A percentile compares a stretch with the other conserved stretches of the same genome.
These are phyloP conservation scores for Sugiyamaella sp. DNA, from an alignment of 1,139 yeast genomes.

Conservation along the genomic window DNA sequence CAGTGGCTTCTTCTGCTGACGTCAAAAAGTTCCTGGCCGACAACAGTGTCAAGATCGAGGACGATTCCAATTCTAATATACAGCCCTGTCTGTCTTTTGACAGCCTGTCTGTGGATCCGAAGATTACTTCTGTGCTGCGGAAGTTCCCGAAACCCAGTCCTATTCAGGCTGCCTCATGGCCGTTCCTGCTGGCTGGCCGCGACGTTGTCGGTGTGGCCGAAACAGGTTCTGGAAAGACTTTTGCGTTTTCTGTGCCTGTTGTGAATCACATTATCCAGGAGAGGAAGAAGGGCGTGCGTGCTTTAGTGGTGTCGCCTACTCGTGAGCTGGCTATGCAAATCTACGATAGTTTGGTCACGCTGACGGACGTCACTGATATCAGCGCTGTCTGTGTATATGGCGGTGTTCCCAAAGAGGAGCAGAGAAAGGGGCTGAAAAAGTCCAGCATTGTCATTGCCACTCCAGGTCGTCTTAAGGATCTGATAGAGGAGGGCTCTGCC, in stretches of 20 bases:
- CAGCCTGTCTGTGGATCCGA: constrained; percentile 58
- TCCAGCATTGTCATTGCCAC: constrained; percentile 90
- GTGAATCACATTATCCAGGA: constrained; percentile 57
- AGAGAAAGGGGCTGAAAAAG: constrained; percentile 64
- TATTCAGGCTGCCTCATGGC: constrained; percentile 97
- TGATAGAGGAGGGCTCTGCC: constrained; percentile 85
- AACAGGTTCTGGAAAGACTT: constrained; percentile 97
- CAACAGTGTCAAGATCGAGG: constrained; percentile 82
- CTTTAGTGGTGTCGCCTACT: constrained; percentile 91
- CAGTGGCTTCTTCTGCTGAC: constrained; percentile 35
- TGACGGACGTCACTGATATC: constrained; percentile 64
- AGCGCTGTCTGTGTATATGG: constrained; percentile 90
- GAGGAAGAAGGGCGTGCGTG: constrained; percentile 58
- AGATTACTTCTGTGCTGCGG: constrained; percentile 51
- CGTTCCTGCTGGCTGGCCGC: constrained; percentile 73
- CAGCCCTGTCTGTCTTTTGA: constrained; percentile 75
- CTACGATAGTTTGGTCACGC: constrained; percentile 74
- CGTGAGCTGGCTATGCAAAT: constrained; percentile 96
- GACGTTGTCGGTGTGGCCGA: constrained; percentile 98
- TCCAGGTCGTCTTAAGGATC: constrained; percentile 93
- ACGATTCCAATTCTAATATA: constrained; percentile 51
- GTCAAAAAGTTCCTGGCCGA: constrained; percentile 63
- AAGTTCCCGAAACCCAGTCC: constrained; percentile 92
- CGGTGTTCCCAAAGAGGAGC: constrained; percentile 96
- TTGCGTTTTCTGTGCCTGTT: constrained; percentile 99